A percentile compares a stretch with the other conserved stretches of the same genome.
Conservation (phyloP, 2,329 filamentous ascomycete genomes). For the Claviceps purpurea region DNA sequence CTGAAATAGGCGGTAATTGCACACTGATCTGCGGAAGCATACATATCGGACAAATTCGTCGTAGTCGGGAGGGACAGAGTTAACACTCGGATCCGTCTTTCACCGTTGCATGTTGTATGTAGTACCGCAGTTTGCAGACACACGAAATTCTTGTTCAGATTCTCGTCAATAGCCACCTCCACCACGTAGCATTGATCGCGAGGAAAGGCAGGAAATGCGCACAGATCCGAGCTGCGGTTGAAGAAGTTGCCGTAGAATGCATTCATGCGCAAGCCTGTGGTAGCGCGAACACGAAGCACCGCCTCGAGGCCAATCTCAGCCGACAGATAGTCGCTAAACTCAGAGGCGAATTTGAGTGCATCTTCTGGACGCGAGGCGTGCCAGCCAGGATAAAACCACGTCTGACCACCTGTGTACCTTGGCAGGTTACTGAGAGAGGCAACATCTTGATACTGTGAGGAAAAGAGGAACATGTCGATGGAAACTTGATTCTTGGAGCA, state of each 20-base stretch:
- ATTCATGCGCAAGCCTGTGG: conserved; percentile 88
- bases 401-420: conserved; percentile 91
- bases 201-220: conserved; percentile 94
- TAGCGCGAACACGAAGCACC: conserved; percentile 87
- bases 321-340: conserved; percentile 95
- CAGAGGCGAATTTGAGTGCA: conserved; percentile 92
- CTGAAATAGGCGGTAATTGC: conserved; percentile 91
- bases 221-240: conserved; percentile 93
- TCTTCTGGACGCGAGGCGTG: conserved; percentile 88
- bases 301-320: conserved; percentile 93
- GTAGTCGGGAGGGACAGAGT: conserved; percentile 90
- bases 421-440: conserved; percentile 92
- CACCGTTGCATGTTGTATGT: conserved; percentile 95
- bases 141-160: conserved; percentile 76
- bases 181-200: conserved; percentile 96
- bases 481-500: conserved; percentile 98
- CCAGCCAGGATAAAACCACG: conserved; percentile 97
- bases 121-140: conserved; percentile 90
- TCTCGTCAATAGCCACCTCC: conserved; percentile 96
- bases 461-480: conserved; percentile 96
- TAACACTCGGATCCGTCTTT: conserved; percentile 87
- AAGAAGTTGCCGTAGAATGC: conserved; percentile 99
- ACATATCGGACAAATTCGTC: conserved; percentile 77
- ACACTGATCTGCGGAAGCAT: conserved; percentile 87
- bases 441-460: conserved; percentile 92